Base-by-base conservation (phyloP, 2,329 filamentous ascomycete species). In the Clarireedia homoeocarpa region DNA sequence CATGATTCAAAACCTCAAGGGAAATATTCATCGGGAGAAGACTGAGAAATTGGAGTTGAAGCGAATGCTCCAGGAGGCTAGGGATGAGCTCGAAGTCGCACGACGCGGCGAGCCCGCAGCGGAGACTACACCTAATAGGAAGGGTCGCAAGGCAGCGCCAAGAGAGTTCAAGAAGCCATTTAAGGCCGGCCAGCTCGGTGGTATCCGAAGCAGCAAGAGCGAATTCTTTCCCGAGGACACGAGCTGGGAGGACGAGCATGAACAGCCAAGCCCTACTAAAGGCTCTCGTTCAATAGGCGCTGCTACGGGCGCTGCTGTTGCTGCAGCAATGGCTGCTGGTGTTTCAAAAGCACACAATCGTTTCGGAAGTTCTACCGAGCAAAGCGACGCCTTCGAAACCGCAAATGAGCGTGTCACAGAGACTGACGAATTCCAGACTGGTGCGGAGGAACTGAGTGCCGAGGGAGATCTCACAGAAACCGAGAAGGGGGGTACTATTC, bases 31-130 rank as follows among this genome's bases (percentile, higher is more conserved):
- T 71, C 88, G 94, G 36, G 94, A 99, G 72, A 99, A 97, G 83
- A 96, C 92, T 0, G 94, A 99, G 72, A 99, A 96, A 77, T 82
- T 97, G 27, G 94, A 99, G 72, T 81, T 97, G 53, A 91, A 90
- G 73, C 88, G 92, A 58, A 89, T 99, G 81, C 82, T 97, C 30
- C 92, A 97, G 73, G 94, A 99, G 66, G 87, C 92, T 24, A 85
- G 91, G 38, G 94, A 99, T 69, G 94, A 99, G 67, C 75, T 99
- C 27, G 94, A 88, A 67, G 52, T 55, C 10, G 79, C 82, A 48
- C 81, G 84, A 58, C 77, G 81, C 48, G 77, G 73, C 52, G 82
- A 76, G 56, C 70, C 71, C 50, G 70, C 72, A 23, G 55, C 71
- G 40, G 62, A 71, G 64, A 64, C 70, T 63, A 65, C 71, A 53